A percentile compares a stretch with the other conserved stretches of the same genome.
phyloP scores from a whole-genome alignment of 345 rosid species.

The Arabidopsis thaliana region DNA sequence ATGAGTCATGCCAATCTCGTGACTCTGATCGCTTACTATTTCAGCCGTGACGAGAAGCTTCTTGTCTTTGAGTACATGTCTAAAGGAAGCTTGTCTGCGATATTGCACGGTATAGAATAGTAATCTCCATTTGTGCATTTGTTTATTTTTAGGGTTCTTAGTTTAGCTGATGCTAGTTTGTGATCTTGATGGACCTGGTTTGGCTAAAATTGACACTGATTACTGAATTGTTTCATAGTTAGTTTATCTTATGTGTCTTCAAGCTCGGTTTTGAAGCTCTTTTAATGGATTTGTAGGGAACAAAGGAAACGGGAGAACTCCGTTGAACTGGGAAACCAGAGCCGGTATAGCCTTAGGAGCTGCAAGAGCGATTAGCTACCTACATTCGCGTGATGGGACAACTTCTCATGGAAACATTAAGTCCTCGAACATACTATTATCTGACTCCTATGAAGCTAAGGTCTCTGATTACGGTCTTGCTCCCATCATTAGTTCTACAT shows the following conservation, averaged over 20 bases:
- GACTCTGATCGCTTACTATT: conserved; percentile 60
- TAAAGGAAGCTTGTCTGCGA: conserved; percentile 76
- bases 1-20: conserved; percentile 78
- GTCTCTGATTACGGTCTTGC: conserved; percentile 92
- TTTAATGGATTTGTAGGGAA: conserved; percentile 54
- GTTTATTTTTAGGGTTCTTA: neutral
- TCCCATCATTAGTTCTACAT: conserved; percentile 67
- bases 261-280: conserved; percentile 1
- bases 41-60: conserved; percentile 67
- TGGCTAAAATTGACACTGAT: neutral
- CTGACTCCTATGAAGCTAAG: conserved; percentile 70
- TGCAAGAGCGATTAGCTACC: conserved; percentile 70
- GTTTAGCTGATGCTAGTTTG: conserved; percentile 26
- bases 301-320: conserved; percentile 78
- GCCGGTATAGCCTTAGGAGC: conserved; percentile 81
- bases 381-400: conserved; percentile 68
- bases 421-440: conserved; percentile 87
- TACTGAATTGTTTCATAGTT: conserved; percentile 5
- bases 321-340: conserved; percentile 84
- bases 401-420: conserved; percentile 92
- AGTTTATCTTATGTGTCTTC: neutral
- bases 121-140: neutral
- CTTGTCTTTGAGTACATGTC: conserved; percentile 70
- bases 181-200: conserved; percentile 7
- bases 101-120: conserved; percentile 61